These are phyloP conservation scores for Berberis vulgaris DNA, from an alignment of 164 flowering plant species.

Conservation along the genomic window DNA sequence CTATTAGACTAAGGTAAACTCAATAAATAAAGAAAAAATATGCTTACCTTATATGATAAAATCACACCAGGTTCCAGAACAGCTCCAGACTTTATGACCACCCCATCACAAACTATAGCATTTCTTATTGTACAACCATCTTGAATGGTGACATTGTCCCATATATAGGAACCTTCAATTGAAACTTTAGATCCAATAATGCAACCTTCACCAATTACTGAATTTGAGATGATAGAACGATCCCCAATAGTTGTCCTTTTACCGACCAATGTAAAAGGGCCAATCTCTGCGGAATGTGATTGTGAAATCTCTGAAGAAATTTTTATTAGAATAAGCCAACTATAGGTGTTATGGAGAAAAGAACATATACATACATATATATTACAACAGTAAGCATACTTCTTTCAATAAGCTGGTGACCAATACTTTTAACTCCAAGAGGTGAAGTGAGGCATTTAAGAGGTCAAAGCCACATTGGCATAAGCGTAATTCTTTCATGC, in stretches of 20 bases:
- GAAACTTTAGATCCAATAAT: conserved; percentile 78
- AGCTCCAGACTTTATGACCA: conserved; percentile 63
- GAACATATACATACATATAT: too few relatives aligned
- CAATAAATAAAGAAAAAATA: not conserved
- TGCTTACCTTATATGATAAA: conserved; percentile 74
- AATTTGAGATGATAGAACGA: conserved; percentile 53
- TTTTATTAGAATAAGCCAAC: too few relatives aligned
- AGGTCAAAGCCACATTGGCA: too few relatives aligned
- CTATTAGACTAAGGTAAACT: not conserved
- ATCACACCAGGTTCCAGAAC: conserved; percentile 74
- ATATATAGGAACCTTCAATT: conserved; percentile 84
- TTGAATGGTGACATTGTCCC: conserved; percentile 83
- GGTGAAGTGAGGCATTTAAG: too few relatives aligned
- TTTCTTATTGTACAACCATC: conserved; percentile 74
- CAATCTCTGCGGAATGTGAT: too few relatives aligned
- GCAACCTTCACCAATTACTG: conserved; percentile 85
- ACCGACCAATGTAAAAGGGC: conserved; percentile 55
- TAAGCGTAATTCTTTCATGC: too few relatives aligned
- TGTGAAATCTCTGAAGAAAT: too few relatives aligned
- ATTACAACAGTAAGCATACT: too few relatives aligned
- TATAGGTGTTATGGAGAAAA: too few relatives aligned
- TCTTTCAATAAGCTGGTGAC: too few relatives aligned
- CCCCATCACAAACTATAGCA: conserved; percentile 89
- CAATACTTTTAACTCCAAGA: too few relatives aligned
- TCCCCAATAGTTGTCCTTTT: conserved; percentile 57